A percentile compares a stretch with the other conserved stretches of the same genome.
These are phyloP conservation scores for Starmerella apis DNA, from an alignment of 805 yeast genomes.

Conservation along the genomic window DNA sequence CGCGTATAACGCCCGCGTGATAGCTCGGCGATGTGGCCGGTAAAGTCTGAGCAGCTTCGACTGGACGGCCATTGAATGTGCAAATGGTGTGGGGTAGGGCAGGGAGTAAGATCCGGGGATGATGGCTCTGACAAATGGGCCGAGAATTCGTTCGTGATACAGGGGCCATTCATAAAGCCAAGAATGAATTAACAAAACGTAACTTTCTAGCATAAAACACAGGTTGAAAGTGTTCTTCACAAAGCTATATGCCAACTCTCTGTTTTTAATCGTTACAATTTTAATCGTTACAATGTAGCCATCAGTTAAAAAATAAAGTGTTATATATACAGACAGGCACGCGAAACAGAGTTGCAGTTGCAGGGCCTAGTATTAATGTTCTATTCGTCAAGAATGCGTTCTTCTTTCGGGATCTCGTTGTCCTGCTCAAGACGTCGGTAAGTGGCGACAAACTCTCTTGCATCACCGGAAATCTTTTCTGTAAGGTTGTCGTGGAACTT, in stretches of 20 bases:
- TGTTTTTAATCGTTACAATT: no score
- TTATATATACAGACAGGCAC: no score
- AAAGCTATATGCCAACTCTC: no score
- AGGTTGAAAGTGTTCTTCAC: no score
- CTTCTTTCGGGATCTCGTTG: conserved; percentile 18
- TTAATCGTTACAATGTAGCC: no score
- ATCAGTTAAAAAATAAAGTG: no score
- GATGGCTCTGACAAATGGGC: not conserved
- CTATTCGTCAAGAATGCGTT: conserved; percentile 9
- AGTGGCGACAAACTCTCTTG: conserved; percentile 22
- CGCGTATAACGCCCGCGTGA: conserved; percentile 21
- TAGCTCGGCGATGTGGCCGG: conserved; percentile 18
- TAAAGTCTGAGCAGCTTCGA: conserved; percentile 9
- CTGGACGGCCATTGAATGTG: not conserved
- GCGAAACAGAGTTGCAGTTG: no score
- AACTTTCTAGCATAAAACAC: no score
- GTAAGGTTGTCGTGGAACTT: conserved; percentile 24
- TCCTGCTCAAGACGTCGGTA: conserved; percentile 14
- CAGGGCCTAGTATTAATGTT: no score
- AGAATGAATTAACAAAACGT: not conserved
- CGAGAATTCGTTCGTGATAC: not conserved
- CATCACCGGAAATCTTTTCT: conserved; percentile 24
- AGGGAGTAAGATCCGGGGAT: not conserved
- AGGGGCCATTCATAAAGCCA: not conserved
- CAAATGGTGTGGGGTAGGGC: conserved; percentile 5